Evolutionary conservation across 2,329 filamentous ascomycete genomes (phyloP).

Genomic region (Verticillium isaacii): DNA sequence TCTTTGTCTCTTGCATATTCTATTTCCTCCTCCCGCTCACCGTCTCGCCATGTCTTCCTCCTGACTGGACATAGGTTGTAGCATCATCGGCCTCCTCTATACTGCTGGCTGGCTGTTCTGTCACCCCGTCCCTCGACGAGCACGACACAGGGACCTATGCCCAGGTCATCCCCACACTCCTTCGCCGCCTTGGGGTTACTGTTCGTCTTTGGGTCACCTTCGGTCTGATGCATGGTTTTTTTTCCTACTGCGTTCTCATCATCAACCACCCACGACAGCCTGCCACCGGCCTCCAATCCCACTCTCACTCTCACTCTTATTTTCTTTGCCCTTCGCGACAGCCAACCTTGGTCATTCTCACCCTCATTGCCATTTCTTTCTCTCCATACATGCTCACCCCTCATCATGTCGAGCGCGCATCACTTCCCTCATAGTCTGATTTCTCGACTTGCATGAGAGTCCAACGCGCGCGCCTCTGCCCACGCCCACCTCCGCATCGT

Average conservation of each 20-base stretch:
- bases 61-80: background rate
- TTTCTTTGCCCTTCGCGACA: background rate
- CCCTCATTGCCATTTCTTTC: background rate
- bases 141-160: too few species aligned
- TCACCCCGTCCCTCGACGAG: background rate
- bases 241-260: too few species aligned
- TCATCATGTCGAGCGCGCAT: background rate
- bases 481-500: background rate
- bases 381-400: background rate
- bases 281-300: too few species aligned
- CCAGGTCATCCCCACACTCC: too few species aligned
- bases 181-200: too few species aligned
- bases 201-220: too few species aligned
- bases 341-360: background rate
- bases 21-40: slow-evolving; percentile 6
- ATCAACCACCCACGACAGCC: too few species aligned
- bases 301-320: background rate
- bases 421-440: background rate
- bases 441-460: background rate
- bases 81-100: background rate
- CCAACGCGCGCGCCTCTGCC: background rate
- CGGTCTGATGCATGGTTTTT: too few species aligned
- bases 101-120: background rate
- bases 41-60: slow-evolving; percentile 7
- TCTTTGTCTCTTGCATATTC: slow-evolving; percentile 5